phyloP scores from a whole-genome alignment of 2,329 filamentous ascomycete species.

The Calonectria leucothoes region DNA sequence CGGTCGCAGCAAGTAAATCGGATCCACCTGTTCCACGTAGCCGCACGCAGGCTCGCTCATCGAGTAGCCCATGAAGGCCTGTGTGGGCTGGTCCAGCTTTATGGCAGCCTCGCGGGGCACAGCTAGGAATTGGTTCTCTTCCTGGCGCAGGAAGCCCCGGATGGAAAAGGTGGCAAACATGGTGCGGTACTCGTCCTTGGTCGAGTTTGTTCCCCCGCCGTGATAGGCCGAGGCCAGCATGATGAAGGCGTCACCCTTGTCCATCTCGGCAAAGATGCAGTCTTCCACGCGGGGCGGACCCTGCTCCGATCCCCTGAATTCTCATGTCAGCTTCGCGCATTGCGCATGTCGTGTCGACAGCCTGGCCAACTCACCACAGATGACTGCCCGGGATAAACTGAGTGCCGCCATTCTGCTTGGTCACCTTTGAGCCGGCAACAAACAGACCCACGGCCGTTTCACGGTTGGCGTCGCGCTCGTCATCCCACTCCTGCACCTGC shows the following conservation, averaged over 20 bases:
- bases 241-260: slow-evolving; percentile 29
- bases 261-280: slow-evolving; percentile 28
- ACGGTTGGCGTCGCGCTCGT: slow-evolving; percentile 11
- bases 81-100: slow-evolving; percentile 20
- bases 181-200: slow-evolving; percentile 19
- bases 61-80: slow-evolving; percentile 29
- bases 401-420: slow-evolving; percentile 26
- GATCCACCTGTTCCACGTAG: slow-evolving; percentile 30
- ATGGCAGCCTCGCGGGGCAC: slow-evolving; percentile 7
- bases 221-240: slow-evolving; percentile 31
- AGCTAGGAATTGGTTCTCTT: slow-evolving; percentile 30
- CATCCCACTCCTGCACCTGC: slow-evolving; percentile 4
- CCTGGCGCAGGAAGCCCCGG: slow-evolving; percentile 25
- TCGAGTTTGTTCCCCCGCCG: slow-evolving; percentile 24
- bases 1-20: slow-evolving; percentile 26
- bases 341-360: background rate
- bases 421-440: slow-evolving; percentile 11
- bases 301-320: background rate
- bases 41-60: slow-evolving; percentile 30
- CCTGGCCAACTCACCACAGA: slow-evolving; percentile 10
- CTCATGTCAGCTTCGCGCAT: background rate
- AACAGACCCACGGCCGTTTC: slow-evolving; percentile 18
- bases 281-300: slow-evolving; percentile 21
- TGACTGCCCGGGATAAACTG: slow-evolving; percentile 30
- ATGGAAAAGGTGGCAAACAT: slow-evolving; percentile 23